Evolutionary conservation across 2,329 filamentous ascomycete species (phyloP), one percentile per base, ranked within the genome.

Genomic region (Chaetomium strumarium): DNA sequence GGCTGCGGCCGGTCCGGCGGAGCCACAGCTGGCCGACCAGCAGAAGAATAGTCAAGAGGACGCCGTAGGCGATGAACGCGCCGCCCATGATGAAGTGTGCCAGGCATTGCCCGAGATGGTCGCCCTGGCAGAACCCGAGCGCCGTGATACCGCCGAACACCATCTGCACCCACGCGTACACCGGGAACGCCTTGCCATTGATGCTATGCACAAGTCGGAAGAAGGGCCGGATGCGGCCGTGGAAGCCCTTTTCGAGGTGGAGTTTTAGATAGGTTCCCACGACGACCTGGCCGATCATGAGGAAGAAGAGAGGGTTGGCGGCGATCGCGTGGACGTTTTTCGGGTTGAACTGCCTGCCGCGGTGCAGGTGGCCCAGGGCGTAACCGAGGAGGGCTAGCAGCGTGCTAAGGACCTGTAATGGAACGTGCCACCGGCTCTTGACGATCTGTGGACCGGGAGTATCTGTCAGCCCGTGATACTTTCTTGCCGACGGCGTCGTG

Each of bases 31-130:
- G 93, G 13, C 93, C 93, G 38, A 93, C 90, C 8, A 96, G 74
- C 33, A 97, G 79, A 17, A 96, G 73, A 17, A 97, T 85, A 2
- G 88, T 91, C 59, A 99, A 78, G 36, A 96, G 68, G 50, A 96
- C 86, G 29, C 89, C 93, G 64, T 99, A 99, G 30, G 80, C 93
- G 61, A 99, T 92, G 67, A 99, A 99, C 1, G 92, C 91, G 60
- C 88, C 86, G 41, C 93, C 93, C 93, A 99, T 99, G 69, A 97
- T 99, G 70, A 97, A 99, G 70, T 99, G 93, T 1, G 93, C 93
- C 39, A 88, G 73, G 70, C 93, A 99, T 70, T 99, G 93, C 31
- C 91, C 92, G 1, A 90, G 69, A 66, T 99, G 92, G 53, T 97
- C 91, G 49, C 79, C 90, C 60, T 90, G 87, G 69, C 93, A 99